Base-by-base conservation (phyloP, 257 asterid species). In the Solanum habrochaites region DNA sequence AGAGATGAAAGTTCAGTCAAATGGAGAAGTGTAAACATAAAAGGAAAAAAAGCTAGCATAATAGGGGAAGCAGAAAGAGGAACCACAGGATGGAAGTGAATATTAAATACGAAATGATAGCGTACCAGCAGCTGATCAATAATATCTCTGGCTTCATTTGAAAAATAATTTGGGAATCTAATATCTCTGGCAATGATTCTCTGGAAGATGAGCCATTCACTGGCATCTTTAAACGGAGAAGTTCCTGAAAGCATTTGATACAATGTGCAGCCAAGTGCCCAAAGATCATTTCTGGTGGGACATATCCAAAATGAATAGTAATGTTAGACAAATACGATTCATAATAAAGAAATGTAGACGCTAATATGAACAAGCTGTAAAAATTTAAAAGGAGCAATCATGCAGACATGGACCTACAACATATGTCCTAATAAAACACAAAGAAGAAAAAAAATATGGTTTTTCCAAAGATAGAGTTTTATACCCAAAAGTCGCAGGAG, bases 181-280 rank as follows among this genome's bases (percentile, higher is more conserved):
- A 97, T 89, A 90, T 97, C 99, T 91, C 99, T 92, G 58, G 99
- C 99, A 72, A 95, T 92, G 86, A 97, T 97, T 88, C 98, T 89
- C 88, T 97, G 99, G 90, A 97, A 97, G 86, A 96, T 97, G 67
- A 97, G 99, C 99, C 99, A 97, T 91, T 97, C 99, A 83, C 99
- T 97, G 35, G 98, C 91, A 87, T 96, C 99, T 90, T 96, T 97
- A 88, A 97, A 96, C 13, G 99, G 99, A 89, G 99, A 96, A 90
- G 94, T 92, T 91, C 99, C 99, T 5, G 99, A 93, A 91, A 97
- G 99, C 99, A 96, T 96, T 94, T 96, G 99, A 93, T 91, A 96
- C 91, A 97, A 66, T 73, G 98, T 97, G 95, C 99, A 97, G 89
- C 99, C 99, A 89, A 97, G 98, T 39, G 99, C 98, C 99, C 99